phyloP scores from a whole-genome alignment of 768 basidiomycete species.

The Postia placenta region DNA sequence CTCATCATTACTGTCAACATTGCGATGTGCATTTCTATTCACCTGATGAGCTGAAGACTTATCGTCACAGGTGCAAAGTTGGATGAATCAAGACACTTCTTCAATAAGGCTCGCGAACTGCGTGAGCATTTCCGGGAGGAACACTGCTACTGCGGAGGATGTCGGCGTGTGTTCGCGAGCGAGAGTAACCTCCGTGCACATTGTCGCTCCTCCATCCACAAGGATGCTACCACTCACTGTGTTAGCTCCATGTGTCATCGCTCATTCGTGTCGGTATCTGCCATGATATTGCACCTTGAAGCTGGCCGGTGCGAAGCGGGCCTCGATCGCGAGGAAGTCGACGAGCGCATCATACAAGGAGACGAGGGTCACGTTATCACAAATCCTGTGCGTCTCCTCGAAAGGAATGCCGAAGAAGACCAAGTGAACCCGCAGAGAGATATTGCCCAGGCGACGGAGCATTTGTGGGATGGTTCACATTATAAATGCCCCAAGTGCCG shows the following conservation, averaged over 20 bases:
- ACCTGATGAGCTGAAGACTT: constrained; percentile 23
- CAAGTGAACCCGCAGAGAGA: too few relatives aligned
- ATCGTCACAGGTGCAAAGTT: not conserved
- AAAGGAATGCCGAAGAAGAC: too few relatives aligned
- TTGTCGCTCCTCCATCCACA: constrained; percentile 47
- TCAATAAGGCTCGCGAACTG: not conserved
- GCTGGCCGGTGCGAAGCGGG: constrained; percentile 50
- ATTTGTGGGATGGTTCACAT: too few relatives aligned
- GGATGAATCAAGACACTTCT: not conserved
- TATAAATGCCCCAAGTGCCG: too few relatives aligned
- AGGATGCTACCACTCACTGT: too few relatives aligned
- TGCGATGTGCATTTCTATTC: constrained; percentile 42
- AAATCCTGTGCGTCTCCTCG: constrained; percentile 46
- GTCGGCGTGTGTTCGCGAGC: constrained; percentile 37
- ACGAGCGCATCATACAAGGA: constrained; percentile 33
- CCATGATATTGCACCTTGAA: constrained; percentile 60
- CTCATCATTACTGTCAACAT: constrained; percentile 45
- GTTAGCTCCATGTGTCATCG: constrained; percentile 36
- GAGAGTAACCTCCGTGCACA: constrained; percentile 40
- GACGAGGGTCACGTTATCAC: constrained; percentile 49
- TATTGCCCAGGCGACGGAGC: too few relatives aligned
- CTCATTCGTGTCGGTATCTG: constrained; percentile 45
- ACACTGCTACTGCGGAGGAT: constrained; percentile 17
- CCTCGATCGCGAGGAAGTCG: constrained; percentile 30
- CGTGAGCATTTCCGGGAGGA: not conserved